Base-by-base conservation (phyloP, 345 rosid genomes). In the Ceriops tagal region DNA sequence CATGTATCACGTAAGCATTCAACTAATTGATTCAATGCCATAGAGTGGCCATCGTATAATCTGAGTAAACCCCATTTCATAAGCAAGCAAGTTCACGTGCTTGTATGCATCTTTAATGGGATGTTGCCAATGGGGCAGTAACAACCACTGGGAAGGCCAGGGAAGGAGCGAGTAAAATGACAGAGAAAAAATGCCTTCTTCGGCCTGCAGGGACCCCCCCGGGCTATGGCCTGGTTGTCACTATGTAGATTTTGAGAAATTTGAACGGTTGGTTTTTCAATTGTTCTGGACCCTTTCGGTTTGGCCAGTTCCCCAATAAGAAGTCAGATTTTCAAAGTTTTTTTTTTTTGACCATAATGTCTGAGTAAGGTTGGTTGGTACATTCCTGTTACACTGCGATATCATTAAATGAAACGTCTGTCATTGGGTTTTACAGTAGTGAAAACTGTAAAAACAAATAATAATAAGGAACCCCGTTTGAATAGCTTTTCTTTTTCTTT, bases 321-420 rank as follows among this genome's bases (percentile, higher is more conserved):
- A 37, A 65, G 72, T 65, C 66, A 58, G 43, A 39, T 60, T 81
- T 67, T 58, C 71, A 78, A 73, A 64, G 62, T 71, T 71, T 71
- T 28, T 28, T 28, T 28, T 28, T 28, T 2, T 79, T 79, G 79
- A 79, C 75, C 74, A 24, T n/a, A 59, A 47, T 37, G 71, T 30
- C 58, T 37, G 69, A 66, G 69, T 65, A 53, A 67, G 32, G 60
- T 62, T 27, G 22, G 83, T 62, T 43, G 20, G 83, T 78, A 74
- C 87, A 78, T 69, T 78, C 60, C 74, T 73, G 77, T 70, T 73
- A 52, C 69, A 10, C 81, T 74, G 69, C 43, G 61, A 61, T 53
- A 60, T 3, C 69, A 77, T n/a, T 79, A 61, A 79, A 74, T 71
- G 81, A 73, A 64, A 68, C 58, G 71, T 83, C 77, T 66, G 57